These are phyloP conservation scores for Rhizopogon salebrosus DNA, from an alignment of 768 basidiomycete genomes.

Conservation along the genomic window DNA sequence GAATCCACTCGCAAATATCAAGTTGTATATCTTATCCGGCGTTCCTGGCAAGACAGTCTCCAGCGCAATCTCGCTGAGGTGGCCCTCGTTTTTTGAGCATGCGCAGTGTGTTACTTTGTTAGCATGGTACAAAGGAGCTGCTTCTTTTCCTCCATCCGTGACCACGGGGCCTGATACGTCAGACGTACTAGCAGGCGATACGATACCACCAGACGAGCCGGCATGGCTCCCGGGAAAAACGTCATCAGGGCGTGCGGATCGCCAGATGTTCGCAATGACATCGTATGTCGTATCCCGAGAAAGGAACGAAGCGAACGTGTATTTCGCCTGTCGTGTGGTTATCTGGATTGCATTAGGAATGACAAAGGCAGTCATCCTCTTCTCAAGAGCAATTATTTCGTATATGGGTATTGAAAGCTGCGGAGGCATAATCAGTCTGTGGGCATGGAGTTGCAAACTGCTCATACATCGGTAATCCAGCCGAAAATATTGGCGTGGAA, in stretches of 20 bases:
- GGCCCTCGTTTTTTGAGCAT: slow-evolving; percentile 66
- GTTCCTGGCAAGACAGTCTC: slow-evolving; percentile 81
- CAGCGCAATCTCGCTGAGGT: slow-evolving; percentile 70
- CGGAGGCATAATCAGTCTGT: slow-evolving; percentile 5
- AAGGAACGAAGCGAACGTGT: slow-evolving; percentile 95
- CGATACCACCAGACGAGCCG: slow-evolving; percentile 14
- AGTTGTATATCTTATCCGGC: slow-evolving; percentile 91
- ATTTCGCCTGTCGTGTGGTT: slow-evolving; percentile 76
- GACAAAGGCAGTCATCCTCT: slow-evolving; percentile 96
- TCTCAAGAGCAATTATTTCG: slow-evolving; percentile 84
- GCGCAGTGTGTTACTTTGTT: slow-evolving; percentile 66
- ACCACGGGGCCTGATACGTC: slow-evolving; percentile 6
- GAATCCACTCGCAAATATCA: slow-evolving; percentile 95
- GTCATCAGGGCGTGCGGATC: slow-evolving; percentile 72
- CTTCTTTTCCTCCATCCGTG: slow-evolving; percentile 1
- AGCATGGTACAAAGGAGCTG: slow-evolving; percentile 8
- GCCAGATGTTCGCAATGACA: slow-evolving; percentile 95
- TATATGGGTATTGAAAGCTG: slow-evolving; percentile 86
- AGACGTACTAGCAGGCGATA: slow-evolving; percentile 14
- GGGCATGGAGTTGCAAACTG: not conserved
- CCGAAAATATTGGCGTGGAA: slow-evolving; percentile 99
- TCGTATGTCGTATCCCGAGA: slow-evolving; percentile 95
- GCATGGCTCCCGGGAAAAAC: slow-evolving; percentile 22
- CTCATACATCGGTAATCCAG: slow-evolving; percentile 92
- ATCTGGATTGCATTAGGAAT: slow-evolving; percentile 96